phyloP scores from a whole-genome alignment of 1,284 basidiomycete species.

The Leccinum fallax region DNA sequence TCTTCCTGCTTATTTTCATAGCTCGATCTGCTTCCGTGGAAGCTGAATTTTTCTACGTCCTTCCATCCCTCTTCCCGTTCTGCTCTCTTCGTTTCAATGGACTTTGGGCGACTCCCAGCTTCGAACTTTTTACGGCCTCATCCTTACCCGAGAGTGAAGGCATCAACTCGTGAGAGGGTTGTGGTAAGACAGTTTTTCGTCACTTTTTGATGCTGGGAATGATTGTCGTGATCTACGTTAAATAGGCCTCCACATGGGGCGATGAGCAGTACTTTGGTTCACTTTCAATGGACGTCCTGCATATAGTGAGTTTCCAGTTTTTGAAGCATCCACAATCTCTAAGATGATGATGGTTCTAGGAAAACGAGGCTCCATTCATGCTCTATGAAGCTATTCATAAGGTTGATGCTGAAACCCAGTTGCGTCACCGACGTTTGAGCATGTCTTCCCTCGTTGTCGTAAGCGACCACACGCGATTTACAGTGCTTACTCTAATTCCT shows the following conservation, averaged over 20 bases:
- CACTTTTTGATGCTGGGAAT: conserved; percentile 5
- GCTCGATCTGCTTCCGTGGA: conserved; percentile 1
- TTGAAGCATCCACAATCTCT: not conserved
- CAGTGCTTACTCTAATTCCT: conserved; percentile 4
- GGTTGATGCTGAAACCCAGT: not conserved
- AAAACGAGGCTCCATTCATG: not conserved
- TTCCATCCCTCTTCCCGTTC: not conserved
- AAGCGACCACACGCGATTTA: conserved; percentile 7
- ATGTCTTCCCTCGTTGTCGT: conserved; percentile 29
- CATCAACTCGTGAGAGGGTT: conserved; percentile 29
- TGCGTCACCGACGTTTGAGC: conserved; percentile 20
- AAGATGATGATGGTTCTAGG: conserved; percentile 11
- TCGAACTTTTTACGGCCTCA: conserved; percentile 33
- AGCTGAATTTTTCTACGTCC: not conserved
- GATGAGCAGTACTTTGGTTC: not conserved
- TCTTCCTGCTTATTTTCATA: not conserved
- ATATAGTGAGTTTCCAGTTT: conserved; percentile 9
- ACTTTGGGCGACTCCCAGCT: conserved; percentile 19
- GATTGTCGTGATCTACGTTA: conserved; percentile 4
- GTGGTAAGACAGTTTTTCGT: conserved; percentile 18
- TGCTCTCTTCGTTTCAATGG: conserved; percentile 20
- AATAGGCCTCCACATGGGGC: conserved; percentile 10
- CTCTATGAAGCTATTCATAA: conserved; percentile 15
- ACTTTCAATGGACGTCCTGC: not conserved
- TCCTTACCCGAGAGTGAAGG: conserved; percentile 32